Evolutionary conservation across 1,284 basidiomycete species (phyloP), one percentile per base, ranked within the genome.

Genomic region (Boletus austroedulis): DNA sequence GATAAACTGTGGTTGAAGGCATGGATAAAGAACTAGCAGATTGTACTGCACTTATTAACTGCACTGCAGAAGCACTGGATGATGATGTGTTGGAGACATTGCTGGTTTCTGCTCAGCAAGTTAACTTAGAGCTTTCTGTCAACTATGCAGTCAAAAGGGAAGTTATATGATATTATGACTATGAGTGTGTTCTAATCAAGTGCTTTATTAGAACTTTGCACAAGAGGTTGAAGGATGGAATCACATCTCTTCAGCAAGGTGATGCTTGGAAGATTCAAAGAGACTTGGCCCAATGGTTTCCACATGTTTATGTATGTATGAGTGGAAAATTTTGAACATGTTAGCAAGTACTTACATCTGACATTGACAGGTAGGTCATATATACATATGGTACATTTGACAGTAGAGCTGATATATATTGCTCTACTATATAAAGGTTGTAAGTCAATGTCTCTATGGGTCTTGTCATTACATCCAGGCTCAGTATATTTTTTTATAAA

Each of bases 61-160:
- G 43, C 19, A 59, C 58, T 17, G 41, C 29, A 36, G 46, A 40
- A n/a, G 54, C 38, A 48, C 10, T 59, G 24, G 29, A 51, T 47
- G 31, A 57, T 59, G 55, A 59, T 2, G 19, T 41, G 4, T 14
- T 59, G 31, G 57, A 59, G 34, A 17, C 10, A 31, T 23, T 58
- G 7, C n/a, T 57, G 14, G 21, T 51, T 11, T 57, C 57, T 29
- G 49, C 54, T 43, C 55, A 59, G 17, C 36, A 46, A 31, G 34
- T 41, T 17, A 59, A 40, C 46, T 5, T 58, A n/a, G 19, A 32
- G 12, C 17, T 56, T 3, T 57, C 38, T 56, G 28, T 57, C 1
- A 7, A 23, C 3, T 48, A 36, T 48, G 56, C 38, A 43, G 23
- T 56, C 5, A 56, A 8, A 34, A 57, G 56, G 56, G 15, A 57